These are phyloP conservation scores for Orbilia ellipsospora DNA, from an alignment of 2,329 filamentous ascomycete species.

Conservation along the genomic window DNA sequence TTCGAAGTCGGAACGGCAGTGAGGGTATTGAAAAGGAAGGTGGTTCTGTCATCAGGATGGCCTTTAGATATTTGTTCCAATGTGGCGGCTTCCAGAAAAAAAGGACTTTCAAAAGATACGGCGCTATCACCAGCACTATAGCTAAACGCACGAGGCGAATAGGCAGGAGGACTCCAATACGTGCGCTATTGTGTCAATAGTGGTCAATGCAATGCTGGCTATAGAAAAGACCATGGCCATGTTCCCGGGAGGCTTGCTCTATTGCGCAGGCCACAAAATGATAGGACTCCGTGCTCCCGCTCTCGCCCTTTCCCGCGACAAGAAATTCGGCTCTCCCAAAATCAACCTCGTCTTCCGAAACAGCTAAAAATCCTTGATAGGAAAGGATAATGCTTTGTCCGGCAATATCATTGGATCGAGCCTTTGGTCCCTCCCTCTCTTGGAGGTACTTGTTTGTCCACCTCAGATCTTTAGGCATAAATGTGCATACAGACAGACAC, in stretches of 20 bases:
- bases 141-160: conserved; percentile 24
- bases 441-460: too few relatives aligned
- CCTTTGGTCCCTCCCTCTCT: background rate
- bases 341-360: conserved; percentile 47
- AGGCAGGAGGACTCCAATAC: conserved; percentile 42
- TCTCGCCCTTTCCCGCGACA: conserved; percentile 27
- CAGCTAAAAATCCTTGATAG: conserved; percentile 33
- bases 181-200: background rate
- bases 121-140: conserved; percentile 11
- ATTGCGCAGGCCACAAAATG: conserved; percentile 13
- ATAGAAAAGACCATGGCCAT: background rate
- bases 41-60: conserved; percentile 44
- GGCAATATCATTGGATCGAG: conserved; percentile 26
- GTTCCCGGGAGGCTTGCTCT: conserved; percentile 20
- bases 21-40: conserved; percentile 54
- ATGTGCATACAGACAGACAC: conserved; percentile 26
- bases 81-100: conserved; percentile 49
- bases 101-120: conserved; percentile 20
- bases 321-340: conserved; percentile 4
- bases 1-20: conserved; percentile 50
- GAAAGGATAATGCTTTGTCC: conserved; percentile 33
- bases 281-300: conserved; percentile 9
- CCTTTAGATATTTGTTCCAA: background rate
- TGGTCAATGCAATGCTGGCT: background rate
- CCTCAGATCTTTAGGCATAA: too few relatives aligned